phyloP scores from a whole-genome alignment of 2,329 filamentous ascomycete species.

The Tympanopsis confertula region DNA sequence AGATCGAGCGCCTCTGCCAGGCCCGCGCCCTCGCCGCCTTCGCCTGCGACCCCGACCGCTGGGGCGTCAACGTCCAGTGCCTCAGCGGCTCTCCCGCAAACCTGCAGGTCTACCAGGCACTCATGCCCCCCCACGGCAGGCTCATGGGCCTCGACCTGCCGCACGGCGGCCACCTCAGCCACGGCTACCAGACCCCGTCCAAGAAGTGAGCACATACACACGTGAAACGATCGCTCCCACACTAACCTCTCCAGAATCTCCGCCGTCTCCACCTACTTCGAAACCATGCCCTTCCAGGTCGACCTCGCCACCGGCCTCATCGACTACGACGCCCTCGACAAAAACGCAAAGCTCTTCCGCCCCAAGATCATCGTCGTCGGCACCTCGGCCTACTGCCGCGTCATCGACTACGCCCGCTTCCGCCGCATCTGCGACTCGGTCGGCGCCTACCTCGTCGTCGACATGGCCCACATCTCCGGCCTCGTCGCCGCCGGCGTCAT shows the following conservation, averaged over 20 bases:
- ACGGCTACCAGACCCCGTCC: conserved; percentile 92
- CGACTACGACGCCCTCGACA: conserved; percentile 86
- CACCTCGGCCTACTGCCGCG: conserved; percentile 93
- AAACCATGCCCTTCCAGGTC: conserved; percentile 94
- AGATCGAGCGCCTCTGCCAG: conserved; percentile 92
- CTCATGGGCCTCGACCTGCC: conserved; percentile 94
- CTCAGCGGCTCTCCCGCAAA: conserved; percentile 90
- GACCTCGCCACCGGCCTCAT: conserved; percentile 86
- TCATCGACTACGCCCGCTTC: conserved; percentile 95
- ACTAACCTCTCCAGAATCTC: conserved; percentile 53
- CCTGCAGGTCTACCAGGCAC: conserved; percentile 93
- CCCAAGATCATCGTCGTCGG: conserved; percentile 94
- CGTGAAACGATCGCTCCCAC: not conserved
- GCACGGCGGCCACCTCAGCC: conserved; percentile 86
- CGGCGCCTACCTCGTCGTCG: conserved; percentile 86
- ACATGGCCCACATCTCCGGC: conserved; percentile 98
- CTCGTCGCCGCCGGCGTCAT: conserved; percentile 88
- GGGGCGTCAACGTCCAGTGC: conserved; percentile 98
- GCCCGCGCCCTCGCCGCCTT: conserved; percentile 85
- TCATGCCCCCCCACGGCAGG: conserved; percentile 89
- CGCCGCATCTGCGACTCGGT: conserved; percentile 88
- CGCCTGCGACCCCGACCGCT: conserved; percentile 73
- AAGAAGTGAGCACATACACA: conserved; percentile 55
- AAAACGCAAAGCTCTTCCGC: conserved; percentile 82
- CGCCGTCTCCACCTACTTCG: conserved; percentile 95